Percentiles rank a stretch among this genome's conserved stretches.
Conservation (phyloP, 129 eudicot species). For the Heracleum sosnowskyi region DNA sequence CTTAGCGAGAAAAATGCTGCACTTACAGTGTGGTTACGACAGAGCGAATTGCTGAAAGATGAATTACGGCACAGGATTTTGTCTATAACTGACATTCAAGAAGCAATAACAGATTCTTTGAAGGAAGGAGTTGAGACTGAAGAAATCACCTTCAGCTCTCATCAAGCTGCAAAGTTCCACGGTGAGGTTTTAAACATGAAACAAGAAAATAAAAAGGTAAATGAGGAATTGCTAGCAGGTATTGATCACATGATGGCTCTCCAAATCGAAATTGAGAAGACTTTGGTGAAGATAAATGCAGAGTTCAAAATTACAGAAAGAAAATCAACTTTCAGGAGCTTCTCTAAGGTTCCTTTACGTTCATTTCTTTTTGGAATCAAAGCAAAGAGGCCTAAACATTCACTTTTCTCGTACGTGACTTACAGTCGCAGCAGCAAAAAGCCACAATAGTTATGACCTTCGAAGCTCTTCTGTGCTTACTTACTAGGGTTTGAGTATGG, state of each 20-base stretch:
- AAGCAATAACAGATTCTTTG: constrained; percentile 46
- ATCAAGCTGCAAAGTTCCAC: constrained; percentile 78
- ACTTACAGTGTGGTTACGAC: constrained; percentile 57
- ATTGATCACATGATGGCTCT: constrained; percentile 44
- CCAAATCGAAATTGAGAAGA: constrained; percentile 49
- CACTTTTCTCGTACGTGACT: constrained; percentile 51
- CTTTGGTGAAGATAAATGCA: constrained; percentile 37
- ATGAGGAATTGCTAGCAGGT: constrained; percentile 66
- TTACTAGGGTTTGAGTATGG: neutral
- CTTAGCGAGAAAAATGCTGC: constrained; percentile 47
- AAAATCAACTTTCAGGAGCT: constrained; percentile 9
- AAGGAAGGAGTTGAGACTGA: constrained; percentile 68
- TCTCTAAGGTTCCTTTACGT: constrained; percentile 42
- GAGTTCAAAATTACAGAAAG: constrained; percentile 40
- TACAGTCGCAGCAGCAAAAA: constrained; percentile 23
- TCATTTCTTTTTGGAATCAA: constrained; percentile 72
- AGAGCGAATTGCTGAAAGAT: constrained; percentile 46
- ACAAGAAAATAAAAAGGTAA: constrained; percentile 83
- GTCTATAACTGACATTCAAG: constrained; percentile 50
- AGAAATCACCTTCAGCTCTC: constrained; percentile 50
- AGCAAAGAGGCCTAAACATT: constrained; percentile 49
- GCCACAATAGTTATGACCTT: neutral
- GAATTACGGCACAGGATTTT: constrained; percentile 47
- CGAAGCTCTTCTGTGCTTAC: constrained; percentile 22
- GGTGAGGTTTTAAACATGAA: constrained; percentile 79